phyloP scores from a whole-genome alignment of 2,329 filamentous ascomycete genomes.

The Aspergillus calidoustus region DNA sequence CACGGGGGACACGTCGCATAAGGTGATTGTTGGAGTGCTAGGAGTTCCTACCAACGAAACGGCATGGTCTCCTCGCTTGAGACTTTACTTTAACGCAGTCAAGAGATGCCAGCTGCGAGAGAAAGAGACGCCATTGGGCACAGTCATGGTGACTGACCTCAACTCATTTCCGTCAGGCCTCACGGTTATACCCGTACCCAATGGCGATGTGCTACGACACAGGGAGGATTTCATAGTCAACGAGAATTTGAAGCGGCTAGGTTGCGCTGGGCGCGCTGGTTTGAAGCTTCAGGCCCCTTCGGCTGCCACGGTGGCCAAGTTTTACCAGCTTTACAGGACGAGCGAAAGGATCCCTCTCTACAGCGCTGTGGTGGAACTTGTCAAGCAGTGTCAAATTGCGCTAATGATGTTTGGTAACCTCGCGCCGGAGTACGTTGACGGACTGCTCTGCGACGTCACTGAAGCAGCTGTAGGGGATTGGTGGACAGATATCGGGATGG shows the following conservation, averaged over 20 bases:
- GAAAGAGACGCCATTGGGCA: constrained; percentile 80
- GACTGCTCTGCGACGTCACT: constrained; percentile 88
- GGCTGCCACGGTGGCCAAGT: constrained; percentile 84
- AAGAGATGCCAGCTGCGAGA: constrained; percentile 82
- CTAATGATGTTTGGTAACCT: constrained; percentile 86
- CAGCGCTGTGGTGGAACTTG: constrained; percentile 80
- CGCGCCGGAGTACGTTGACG: constrained; percentile 87
- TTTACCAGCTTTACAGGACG: constrained; percentile 85
- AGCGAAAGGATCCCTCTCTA: constrained; percentile 80
- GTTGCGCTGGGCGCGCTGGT: constrained; percentile 87
- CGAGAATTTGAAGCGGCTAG: constrained; percentile 87
- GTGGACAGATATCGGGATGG: constrained; percentile 93
- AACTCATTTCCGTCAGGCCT: constrained; percentile 89
- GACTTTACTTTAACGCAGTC: constrained; percentile 83
- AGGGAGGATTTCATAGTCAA: constrained; percentile 89
- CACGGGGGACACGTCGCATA: constrained; percentile 81
- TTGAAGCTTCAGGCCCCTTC: constrained; percentile 79
- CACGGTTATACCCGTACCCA: constrained; percentile 87
- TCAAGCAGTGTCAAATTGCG: constrained; percentile 89
- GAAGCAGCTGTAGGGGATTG: constrained; percentile 89
- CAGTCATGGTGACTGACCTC: constrained; percentile 91
- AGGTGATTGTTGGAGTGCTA: constrained; percentile 77
- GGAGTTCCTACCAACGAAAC: constrained; percentile 79
- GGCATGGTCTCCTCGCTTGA: constrained; percentile 77
- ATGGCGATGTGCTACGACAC: constrained; percentile 80